These are phyloP conservation scores for Pichia sp. DNA, from an alignment of 1,139 yeast genomes.

Conservation along the genomic window DNA sequence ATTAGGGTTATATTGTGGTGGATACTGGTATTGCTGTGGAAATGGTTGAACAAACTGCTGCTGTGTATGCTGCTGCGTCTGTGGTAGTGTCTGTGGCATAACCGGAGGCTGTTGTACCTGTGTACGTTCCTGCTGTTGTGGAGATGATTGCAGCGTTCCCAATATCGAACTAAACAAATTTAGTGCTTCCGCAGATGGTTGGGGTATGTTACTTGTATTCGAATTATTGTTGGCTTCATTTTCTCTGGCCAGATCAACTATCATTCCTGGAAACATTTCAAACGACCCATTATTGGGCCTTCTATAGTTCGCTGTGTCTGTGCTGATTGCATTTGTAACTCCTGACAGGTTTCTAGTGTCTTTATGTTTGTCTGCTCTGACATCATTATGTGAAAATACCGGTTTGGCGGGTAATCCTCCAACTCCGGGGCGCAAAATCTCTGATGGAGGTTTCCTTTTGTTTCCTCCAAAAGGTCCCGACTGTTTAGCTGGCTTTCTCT, in stretches of 20 bases:
- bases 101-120: conserved; percentile 1
- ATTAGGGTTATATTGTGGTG: not conserved
- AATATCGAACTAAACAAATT: conserved; percentile 9
- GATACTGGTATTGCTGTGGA: not conserved
- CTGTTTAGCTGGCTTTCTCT: not conserved
- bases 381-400: conserved; percentile 1
- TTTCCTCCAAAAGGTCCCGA: not conserved
- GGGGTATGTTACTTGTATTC: not conserved
- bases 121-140: not conserved
- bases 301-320: not conserved
- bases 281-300: not conserved
- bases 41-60: not conserved
- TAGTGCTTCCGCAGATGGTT: conserved; percentile 9
- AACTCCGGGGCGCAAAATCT: not conserved
- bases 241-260: conserved; percentile 10
- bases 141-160: conserved; percentile 2
- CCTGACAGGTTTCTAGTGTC: not conserved
- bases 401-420: conserved; percentile 17
- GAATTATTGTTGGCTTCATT: not conserved
- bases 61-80: too few species aligned
- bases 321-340: not conserved
- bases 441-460: not conserved
- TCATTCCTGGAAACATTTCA: conserved; percentile 21
- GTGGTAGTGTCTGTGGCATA: too few species aligned
- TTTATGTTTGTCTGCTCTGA: not conserved